Percentiles rank a stretch among this genome's conserved stretches.
Conservation (phyloP, 495 filamentous ascomycete species). For the Letharia columbiana region DNA sequence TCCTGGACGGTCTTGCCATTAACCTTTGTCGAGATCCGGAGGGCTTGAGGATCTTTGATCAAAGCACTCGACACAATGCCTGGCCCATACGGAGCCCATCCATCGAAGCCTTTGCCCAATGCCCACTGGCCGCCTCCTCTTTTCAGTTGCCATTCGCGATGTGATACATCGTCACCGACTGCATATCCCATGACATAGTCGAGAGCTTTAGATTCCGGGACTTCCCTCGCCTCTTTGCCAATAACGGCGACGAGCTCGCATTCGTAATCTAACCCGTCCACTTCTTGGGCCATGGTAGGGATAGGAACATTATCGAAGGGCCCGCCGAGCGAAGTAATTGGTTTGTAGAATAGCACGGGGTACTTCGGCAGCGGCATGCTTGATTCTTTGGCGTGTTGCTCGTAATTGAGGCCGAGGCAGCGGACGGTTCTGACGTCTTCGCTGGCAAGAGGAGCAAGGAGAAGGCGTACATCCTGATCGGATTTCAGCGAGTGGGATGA, state of each 20-base stretch:
- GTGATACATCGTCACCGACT: constrained; percentile 75
- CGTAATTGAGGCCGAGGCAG: constrained; percentile 77
- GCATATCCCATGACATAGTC: constrained; percentile 73
- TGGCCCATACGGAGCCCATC: constrained; percentile 81
- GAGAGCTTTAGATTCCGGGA: constrained; percentile 57
- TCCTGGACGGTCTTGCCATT: constrained; percentile 69
- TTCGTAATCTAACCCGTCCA: constrained; percentile 69
- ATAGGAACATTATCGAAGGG: constrained; percentile 64
- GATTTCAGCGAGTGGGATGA: not conserved
- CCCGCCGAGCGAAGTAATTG: constrained; percentile 59
- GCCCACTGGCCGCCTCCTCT: constrained; percentile 75
- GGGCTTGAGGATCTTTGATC: constrained; percentile 59
- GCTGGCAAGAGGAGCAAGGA: constrained; percentile 60
- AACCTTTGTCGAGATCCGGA: constrained; percentile 58
- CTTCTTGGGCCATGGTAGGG: constrained; percentile 47
- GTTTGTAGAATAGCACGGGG: constrained; percentile 80
- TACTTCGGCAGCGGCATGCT: constrained; percentile 62
- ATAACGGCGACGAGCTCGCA: constrained; percentile 76
- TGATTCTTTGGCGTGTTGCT: constrained; percentile 67
- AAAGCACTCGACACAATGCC: constrained; percentile 62
- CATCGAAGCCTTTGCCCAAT: constrained; percentile 78
- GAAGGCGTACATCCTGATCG: constrained; percentile 50
- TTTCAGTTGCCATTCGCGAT: constrained; percentile 76
- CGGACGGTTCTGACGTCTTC: constrained; percentile 66
- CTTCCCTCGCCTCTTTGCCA: constrained; percentile 59